phyloP scores from a whole-genome alignment of 345 rosid species.

The Eucalyptus leucophloia region DNA sequence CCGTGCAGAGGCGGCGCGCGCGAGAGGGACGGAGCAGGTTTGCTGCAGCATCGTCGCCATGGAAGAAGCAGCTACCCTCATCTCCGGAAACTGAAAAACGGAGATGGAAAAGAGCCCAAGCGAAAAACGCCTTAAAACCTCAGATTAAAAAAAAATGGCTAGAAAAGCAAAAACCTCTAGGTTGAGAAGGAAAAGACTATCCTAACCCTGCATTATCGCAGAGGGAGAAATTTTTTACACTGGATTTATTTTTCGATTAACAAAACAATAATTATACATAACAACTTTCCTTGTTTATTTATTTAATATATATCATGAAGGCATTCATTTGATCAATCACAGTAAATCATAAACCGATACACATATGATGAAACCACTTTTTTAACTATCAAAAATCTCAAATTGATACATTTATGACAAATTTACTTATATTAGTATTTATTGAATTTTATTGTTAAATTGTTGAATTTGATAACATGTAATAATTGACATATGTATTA shows the following conservation, averaged over 20 bases:
- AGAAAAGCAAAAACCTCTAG: neutral
- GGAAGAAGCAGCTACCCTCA: slow-evolving; percentile 28
- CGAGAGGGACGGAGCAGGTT: slow-evolving; percentile 33
- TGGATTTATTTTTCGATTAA: neutral
- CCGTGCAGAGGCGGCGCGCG: slow-evolving; percentile 25
- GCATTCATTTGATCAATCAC: neutral
- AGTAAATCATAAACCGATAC: rapidly evolving
- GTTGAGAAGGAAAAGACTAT: neutral
- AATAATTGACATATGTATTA: rapidly evolving
- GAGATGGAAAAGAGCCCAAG: neutral
- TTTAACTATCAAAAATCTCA: rapidly evolving
- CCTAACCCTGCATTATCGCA: neutral
- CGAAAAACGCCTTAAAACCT: neutral
- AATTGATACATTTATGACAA: rapidly evolving
- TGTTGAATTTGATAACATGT: rapidly evolving
- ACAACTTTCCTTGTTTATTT: neutral
- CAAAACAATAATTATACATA: neutral
- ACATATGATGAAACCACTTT: rapidly evolving
- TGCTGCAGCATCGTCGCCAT: slow-evolving; percentile 58
- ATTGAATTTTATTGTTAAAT: too few species aligned
- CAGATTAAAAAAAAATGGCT: neutral
- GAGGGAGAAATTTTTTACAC: neutral
- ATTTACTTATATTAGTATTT: too few species aligned
- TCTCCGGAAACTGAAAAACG: neutral
- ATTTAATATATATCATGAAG: neutral